Evolutionary conservation across 2,329 filamentous ascomycete genomes (phyloP).

Genomic region (Epichloe sylvatica): DNA sequence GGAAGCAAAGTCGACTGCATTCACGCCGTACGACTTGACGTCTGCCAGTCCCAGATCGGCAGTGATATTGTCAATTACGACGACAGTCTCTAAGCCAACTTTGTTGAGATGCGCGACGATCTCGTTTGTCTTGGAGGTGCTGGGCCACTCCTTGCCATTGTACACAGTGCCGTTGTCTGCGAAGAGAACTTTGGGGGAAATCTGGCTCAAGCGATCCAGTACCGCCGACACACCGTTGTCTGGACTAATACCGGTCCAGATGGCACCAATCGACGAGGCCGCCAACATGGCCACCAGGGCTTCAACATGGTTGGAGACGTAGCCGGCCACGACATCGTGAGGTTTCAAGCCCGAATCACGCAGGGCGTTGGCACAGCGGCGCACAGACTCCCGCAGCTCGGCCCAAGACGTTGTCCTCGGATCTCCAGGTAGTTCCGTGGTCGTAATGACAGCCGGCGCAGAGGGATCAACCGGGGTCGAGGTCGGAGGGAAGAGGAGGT

Average conservation of each 20-base stretch:
- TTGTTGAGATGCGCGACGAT: constrained; percentile 50
- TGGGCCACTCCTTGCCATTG: constrained; percentile 81
- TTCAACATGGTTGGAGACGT: constrained; percentile 80
- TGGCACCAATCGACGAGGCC: constrained; percentile 64
- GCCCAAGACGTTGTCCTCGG: constrained; percentile 53
- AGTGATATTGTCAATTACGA: constrained; percentile 58
- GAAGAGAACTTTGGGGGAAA: constrained; percentile 75
- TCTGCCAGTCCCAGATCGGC: constrained; percentile 29
- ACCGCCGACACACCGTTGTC: constrained; percentile 88
- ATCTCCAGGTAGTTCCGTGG: constrained; percentile 58
- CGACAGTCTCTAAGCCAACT: constrained; percentile 50
- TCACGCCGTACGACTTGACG: constrained; percentile 25
- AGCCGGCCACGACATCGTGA: constrained; percentile 50
- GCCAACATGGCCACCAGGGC: constrained; percentile 81
- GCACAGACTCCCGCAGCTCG: constrained; percentile 64
- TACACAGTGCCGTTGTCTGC: constrained; percentile 81
- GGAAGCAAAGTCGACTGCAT: constrained; percentile 29
- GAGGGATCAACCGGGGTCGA: constrained; percentile 32
- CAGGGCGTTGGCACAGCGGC: constrained; percentile 57
- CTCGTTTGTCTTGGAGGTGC: constrained; percentile 62
- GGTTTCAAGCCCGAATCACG: constrained; percentile 46
- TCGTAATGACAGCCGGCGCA: constrained; percentile 60
- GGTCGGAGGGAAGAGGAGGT: constrained; percentile 64
- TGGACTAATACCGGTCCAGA: constrained; percentile 88
- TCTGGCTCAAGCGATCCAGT: constrained; percentile 73